Conservation (phyloP, 345 rosid species). For the Cardiospermum halicacabum region DNA sequence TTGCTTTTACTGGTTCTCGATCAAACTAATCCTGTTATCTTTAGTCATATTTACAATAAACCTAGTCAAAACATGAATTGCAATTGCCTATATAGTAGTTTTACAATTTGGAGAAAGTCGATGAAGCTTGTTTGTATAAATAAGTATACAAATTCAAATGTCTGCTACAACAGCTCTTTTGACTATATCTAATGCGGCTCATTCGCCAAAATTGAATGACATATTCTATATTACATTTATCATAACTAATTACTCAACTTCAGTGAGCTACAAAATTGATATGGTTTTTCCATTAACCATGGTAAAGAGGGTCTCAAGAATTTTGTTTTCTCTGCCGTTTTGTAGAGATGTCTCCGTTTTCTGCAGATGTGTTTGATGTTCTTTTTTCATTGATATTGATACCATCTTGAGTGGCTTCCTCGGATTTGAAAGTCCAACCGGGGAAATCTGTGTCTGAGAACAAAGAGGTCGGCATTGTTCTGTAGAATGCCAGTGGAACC, state of each 20-base stretch:
- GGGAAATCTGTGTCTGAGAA: constrained; percentile 70
- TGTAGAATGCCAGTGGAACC: constrained; percentile 82
- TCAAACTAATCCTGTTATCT: no score
- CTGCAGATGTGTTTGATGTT: constrained; percentile 1
- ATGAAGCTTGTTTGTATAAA: no score
- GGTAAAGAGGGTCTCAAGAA: constrained; percentile 4
- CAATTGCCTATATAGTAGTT: background rate
- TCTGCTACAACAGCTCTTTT: no score
- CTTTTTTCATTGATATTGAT: background rate
- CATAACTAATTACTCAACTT: background rate
- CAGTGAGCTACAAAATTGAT: background rate
- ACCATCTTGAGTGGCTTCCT: constrained; percentile 16
- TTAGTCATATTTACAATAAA: no score
- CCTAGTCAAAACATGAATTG: no score
- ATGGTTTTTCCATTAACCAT: background rate
- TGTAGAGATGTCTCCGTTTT: constrained; percentile 6
- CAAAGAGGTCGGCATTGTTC: constrained; percentile 49
- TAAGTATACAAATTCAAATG: no score
- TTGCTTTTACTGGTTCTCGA: no score
- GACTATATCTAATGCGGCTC: no score
- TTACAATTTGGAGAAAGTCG: no score
- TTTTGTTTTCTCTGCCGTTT: constrained; percentile 41
- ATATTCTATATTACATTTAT: no score
- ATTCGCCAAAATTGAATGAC: no score
- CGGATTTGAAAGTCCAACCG: constrained; percentile 67